Base-by-base conservation (phyloP, 495 filamentous ascomycete genomes). In the Diplogelasinospora grovesii region DNA sequence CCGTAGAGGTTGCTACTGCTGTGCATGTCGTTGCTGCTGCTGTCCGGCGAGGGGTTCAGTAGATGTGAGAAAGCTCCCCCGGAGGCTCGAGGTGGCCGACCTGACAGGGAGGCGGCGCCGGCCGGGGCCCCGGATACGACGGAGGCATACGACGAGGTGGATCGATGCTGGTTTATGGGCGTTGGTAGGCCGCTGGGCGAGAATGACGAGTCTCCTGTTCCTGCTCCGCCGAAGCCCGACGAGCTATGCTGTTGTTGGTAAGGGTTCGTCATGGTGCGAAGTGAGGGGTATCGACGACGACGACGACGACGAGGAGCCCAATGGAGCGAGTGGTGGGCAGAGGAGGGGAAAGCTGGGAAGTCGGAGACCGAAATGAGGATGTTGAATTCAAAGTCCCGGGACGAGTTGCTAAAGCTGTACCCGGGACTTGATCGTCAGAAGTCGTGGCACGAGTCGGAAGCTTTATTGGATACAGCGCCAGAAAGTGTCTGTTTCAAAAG, bases 111-210 rank as follows among this genome's bases (percentile, higher is more conserved):
- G n/a, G n/a, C n/a, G 55, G 46, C 52, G 23, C 45, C 50, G 46
- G 74, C 28, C n/a, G 53, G 70, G 52, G 80, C 66, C 39, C 85
- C 85, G 22, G 87, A 82, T 36, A 83, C 75, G 35, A 89, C 83
- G 37, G 86, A 86, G 33, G 88, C 86, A 70, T 94, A 93, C 22
- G 88, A 93, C 1, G 60, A 61, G n/a, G n/a, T n/a, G n/a, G n/a
- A n/a, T 32, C 70, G 63, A 34, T 59, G 62, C 50, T 61, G 53
- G 52, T 50, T 36, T 51, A 56, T 27, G 19, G 41, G 46, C 10
- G 47, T 36, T 5, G 52, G 49, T 10, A 54, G 25, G 13, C 48
- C 41, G 30, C 32, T 28, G 1, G 53, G 34, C 27, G 49, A 38
- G 27, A 32, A 10, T n/a, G n/a, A n/a, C 8, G 54, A 37, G 39